phyloP scores from a whole-genome alignment of 2,329 filamentous ascomycete genomes.

The Ophiocordyceps unilateralis region DNA sequence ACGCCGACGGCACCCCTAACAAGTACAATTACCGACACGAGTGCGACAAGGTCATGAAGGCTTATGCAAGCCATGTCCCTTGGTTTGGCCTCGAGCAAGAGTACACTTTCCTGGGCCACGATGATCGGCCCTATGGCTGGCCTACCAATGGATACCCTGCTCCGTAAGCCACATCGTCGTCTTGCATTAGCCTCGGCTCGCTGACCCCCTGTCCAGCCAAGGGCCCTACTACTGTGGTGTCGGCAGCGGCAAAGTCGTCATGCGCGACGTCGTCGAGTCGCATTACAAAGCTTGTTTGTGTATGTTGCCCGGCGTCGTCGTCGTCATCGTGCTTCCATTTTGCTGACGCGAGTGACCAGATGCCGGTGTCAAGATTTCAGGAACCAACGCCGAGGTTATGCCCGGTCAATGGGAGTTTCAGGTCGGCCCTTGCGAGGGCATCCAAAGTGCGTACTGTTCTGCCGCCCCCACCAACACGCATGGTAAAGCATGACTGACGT shows the following conservation, averaged over 20 bases:
- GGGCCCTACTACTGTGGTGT: slow-evolving; percentile 61
- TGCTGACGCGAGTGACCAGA: slow-evolving; percentile 16
- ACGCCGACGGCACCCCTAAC: slow-evolving; percentile 86
- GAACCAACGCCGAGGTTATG: slow-evolving; percentile 89
- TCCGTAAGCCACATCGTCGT: slow-evolving; percentile 25
- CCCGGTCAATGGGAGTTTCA: slow-evolving; percentile 92
- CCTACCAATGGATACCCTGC: slow-evolving; percentile 63
- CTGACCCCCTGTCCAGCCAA: slow-evolving; percentile 12
- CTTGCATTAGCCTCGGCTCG: not conserved
- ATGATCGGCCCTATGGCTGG: slow-evolving; percentile 74
- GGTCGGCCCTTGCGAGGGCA: slow-evolving; percentile 77
- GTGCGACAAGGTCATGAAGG: slow-evolving; percentile 75
- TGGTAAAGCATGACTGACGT: not conserved
- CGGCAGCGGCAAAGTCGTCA: slow-evolving; percentile 90
- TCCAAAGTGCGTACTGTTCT: slow-evolving; percentile 44
- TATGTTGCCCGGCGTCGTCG: slow-evolving; percentile 6
- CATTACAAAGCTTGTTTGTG: slow-evolving; percentile 50
- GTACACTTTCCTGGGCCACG: slow-evolving; percentile 64
- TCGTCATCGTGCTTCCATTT: not conserved
- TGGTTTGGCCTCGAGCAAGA: slow-evolving; percentile 99
- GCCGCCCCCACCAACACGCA: slow-evolving; percentile 5
- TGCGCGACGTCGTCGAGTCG: slow-evolving; percentile 86
- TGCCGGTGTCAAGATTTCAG: slow-evolving; percentile 81
- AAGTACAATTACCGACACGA: slow-evolving; percentile 98
- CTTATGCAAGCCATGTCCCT: slow-evolving; percentile 64